Conservation (phyloP, 257 asterid species). For the Datura wrightii region DNA sequence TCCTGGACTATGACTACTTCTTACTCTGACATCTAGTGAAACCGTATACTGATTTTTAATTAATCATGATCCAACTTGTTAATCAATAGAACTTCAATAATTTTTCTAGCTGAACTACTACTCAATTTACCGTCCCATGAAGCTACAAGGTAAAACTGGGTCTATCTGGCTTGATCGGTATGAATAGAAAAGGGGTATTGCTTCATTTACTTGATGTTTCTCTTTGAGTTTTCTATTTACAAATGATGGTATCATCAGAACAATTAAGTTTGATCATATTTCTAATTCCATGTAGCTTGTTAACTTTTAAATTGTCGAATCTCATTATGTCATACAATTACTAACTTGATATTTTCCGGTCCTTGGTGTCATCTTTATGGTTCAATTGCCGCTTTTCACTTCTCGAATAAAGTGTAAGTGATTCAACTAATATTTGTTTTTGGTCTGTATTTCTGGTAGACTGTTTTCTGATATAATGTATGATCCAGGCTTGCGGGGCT, state of each 20-base stretch:
- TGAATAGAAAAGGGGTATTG: neutral
- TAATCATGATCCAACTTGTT: neutral
- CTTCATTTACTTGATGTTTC: neutral
- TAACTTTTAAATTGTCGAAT: conserved; percentile 1
- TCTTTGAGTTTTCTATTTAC: neutral
- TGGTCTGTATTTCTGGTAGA: conserved; percentile 22
- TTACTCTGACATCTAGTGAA: conserved; percentile 13
- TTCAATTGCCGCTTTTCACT: conserved; percentile 40
- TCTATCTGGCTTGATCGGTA: neutral
- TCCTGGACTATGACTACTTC: neutral
- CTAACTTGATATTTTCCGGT: conserved; percentile 40
- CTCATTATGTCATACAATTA: conserved; percentile 29
- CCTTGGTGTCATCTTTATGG: conserved; percentile 27
- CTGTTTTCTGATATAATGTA: conserved; percentile 36
- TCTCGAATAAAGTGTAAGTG: conserved; percentile 78
- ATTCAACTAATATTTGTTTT: conserved; percentile 30
- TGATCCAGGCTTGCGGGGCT: conserved; percentile 93
- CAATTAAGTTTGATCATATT: neutral
- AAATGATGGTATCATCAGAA: neutral
- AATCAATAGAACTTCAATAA: neutral
- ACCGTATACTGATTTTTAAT: neutral
- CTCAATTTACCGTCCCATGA: neutral
- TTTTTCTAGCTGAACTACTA: neutral
- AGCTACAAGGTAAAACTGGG: neutral
- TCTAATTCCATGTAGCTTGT: neutral